A percentile compares a stretch with the other conserved stretches of the same genome.
These are phyloP conservation scores for Ochetophila trinervis DNA, from an alignment of 306 rosid species.

Conservation along the genomic window DNA sequence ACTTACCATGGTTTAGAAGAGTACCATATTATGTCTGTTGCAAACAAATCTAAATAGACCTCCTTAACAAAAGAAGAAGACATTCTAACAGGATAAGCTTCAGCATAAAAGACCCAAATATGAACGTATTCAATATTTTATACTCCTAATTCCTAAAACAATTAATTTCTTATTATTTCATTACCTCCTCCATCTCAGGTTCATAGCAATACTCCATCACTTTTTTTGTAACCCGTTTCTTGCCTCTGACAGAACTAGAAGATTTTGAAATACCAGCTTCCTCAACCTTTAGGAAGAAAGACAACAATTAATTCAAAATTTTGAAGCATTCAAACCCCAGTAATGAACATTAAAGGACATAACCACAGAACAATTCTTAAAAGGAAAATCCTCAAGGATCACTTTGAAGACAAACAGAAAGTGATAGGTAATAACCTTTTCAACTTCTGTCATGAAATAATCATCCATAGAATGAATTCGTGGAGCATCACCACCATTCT, in stretches of 20 bases:
- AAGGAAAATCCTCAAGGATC: not conserved
- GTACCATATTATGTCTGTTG: too few species aligned
- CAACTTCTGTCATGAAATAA: slow-evolving; percentile 96
- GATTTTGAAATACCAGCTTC: slow-evolving; percentile 62
- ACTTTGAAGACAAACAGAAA: slow-evolving; percentile 13
- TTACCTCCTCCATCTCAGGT: slow-evolving; percentile 99
- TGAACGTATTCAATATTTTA: not conserved
- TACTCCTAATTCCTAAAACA: not conserved
- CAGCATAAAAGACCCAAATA: too few species aligned
- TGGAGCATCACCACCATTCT: slow-evolving; percentile 84
- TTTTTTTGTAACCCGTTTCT: slow-evolving; percentile 67
- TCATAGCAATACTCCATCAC: slow-evolving; percentile 98
- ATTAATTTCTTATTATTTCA: not conserved
- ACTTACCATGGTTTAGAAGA: not conserved
- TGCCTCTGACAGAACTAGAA: slow-evolving; percentile 67
- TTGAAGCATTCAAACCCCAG: slow-evolving; percentile 14
- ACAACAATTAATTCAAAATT: slow-evolving; percentile 13
- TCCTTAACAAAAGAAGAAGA: too few species aligned
- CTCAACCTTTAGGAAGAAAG: slow-evolving; percentile 53
- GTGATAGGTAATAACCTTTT: slow-evolving; percentile 54
- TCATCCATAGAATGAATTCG: slow-evolving; percentile 98
- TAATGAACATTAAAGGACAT: not conserved
- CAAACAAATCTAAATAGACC: too few species aligned
- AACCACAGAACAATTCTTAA: slow-evolving; percentile 1
- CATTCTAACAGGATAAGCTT: too few species aligned